These are phyloP conservation scores for Penicillium manginii DNA, from an alignment of 495 filamentous ascomycete genomes.

Conservation along the genomic window DNA sequence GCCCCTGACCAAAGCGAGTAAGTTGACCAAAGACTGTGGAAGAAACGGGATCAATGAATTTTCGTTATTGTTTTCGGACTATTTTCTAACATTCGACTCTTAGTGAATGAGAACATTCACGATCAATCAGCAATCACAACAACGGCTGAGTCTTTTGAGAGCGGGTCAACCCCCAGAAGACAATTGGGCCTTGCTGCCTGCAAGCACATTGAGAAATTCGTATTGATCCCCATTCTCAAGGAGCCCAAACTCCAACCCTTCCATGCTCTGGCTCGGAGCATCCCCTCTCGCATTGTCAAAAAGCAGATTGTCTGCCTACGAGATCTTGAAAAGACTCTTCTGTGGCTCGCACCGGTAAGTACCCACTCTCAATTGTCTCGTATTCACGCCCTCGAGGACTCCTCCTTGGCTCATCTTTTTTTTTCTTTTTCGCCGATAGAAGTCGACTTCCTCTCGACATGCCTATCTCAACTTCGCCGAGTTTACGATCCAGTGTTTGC, in stretches of 20 bases:
- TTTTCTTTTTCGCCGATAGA: constrained; percentile 57
- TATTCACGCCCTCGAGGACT: background rate
- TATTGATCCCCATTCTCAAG: constrained; percentile 60
- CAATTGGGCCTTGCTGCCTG: constrained; percentile 54
- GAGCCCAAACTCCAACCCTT: constrained; percentile 70
- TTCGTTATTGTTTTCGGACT: background rate
- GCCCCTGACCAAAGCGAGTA: constrained; percentile 3
- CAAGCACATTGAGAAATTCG: constrained; percentile 58
- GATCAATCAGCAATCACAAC: constrained; percentile 49
- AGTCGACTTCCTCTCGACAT: constrained; percentile 65
- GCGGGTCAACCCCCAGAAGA: constrained; percentile 34
- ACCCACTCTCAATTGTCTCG: background rate
- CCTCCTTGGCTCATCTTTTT: constrained; percentile 45
- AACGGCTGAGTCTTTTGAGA: constrained; percentile 37
- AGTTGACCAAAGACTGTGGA: constrained; percentile 4
- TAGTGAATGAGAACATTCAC: constrained; percentile 33
- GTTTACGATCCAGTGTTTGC: constrained; percentile 81
- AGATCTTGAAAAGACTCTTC: constrained; percentile 86
- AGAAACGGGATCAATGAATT: background rate
- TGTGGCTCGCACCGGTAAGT: constrained; percentile 90
- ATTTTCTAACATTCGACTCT: constrained; percentile 6
- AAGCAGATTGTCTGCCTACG: constrained; percentile 83
- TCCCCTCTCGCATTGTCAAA: constrained; percentile 73
- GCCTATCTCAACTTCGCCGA: constrained; percentile 85
- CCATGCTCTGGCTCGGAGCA: constrained; percentile 73